A percentile compares a stretch with the other conserved stretches of the same genome.
phyloP scores from a whole-genome alignment of 2,329 filamentous ascomycete species.

The Paecilomyces fulvus region DNA sequence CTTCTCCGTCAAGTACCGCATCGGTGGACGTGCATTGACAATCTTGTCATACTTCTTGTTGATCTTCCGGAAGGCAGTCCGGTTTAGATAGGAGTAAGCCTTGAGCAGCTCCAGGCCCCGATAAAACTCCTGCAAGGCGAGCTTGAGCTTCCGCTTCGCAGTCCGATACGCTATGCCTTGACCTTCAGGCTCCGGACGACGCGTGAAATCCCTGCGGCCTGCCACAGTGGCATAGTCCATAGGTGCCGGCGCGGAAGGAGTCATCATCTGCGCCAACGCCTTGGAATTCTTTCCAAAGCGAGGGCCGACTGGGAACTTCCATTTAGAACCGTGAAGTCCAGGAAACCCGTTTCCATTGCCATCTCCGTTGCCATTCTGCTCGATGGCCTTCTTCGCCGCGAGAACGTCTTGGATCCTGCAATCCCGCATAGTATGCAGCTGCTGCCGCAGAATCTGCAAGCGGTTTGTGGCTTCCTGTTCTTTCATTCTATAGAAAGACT shows the following conservation, averaged over 20 bases:
- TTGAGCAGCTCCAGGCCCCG: slow-evolving; percentile 85
- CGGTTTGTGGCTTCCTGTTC: slow-evolving; percentile 75
- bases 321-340: slow-evolving; percentile 15
- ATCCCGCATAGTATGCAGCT: slow-evolving; percentile 89
- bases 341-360: slow-evolving; percentile 15
- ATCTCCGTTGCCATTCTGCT: slow-evolving; percentile 14
- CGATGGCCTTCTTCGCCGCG: slow-evolving; percentile 28
- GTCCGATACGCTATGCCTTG: slow-evolving; percentile 71
- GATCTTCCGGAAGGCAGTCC: slow-evolving; percentile 90
- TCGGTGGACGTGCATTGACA: slow-evolving; percentile 65
- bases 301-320: slow-evolving; percentile 35
- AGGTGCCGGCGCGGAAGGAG: slow-evolving; percentile 28
- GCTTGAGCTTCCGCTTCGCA: slow-evolving; percentile 85
- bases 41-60: slow-evolving; percentile 99
- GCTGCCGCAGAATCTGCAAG: slow-evolving; percentile 62
- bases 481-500: slow-evolving; percentile 78
- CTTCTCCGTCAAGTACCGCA: slow-evolving; percentile 82
- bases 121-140: slow-evolving; percentile 88
- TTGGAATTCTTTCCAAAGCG: slow-evolving; percentile 50
- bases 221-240: slow-evolving; percentile 19
- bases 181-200: slow-evolving; percentile 42
- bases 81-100: slow-evolving; percentile 80
- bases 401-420: slow-evolving; percentile 66
- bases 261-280: slow-evolving; percentile 37
- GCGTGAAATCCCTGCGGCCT: slow-evolving; percentile 42